Evolutionary conservation across 345 rosid genomes (phyloP).

Genomic region (Gossypium bickii): DNA sequence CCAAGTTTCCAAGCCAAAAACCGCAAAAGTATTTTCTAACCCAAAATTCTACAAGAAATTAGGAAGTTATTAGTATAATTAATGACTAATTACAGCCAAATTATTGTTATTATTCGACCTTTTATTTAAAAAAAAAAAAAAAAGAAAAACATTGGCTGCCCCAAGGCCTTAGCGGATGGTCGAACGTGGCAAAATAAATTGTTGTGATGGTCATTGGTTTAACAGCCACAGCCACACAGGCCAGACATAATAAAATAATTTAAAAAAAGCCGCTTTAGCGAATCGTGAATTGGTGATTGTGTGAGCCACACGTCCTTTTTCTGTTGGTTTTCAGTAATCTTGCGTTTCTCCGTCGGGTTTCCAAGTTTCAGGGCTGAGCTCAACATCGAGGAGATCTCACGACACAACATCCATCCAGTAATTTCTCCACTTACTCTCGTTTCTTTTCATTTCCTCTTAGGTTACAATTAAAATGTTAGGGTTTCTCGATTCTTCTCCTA

Average conservation of each 20-base stretch:
- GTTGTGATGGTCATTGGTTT: neutral
- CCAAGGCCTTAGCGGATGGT: no score
- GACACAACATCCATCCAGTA: neutral
- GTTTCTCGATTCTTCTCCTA: neutral
- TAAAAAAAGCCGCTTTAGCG: neutral
- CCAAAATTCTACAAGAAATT: neutral
- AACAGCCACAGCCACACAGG: neutral
- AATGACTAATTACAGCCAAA: no score
- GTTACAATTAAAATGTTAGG: neutral
- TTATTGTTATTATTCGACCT: no score
- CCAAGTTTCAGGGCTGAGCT: neutral
- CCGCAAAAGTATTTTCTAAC: neutral
- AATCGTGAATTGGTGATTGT: neutral
- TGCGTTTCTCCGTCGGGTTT: neutral
- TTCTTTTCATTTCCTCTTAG: neutral
- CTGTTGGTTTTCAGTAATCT: neutral
- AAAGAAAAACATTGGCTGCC: no score
- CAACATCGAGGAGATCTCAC: neutral
- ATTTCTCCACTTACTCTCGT: neutral
- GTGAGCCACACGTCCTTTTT: neutral
- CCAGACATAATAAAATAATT: neutral
- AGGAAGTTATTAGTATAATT: no score
- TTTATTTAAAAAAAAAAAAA: no score
- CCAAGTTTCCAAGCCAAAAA: neutral
- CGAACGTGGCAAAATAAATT: no score